Evolutionary conservation across 352 stramenopile genomes (phyloP), one percentile per base, ranked within the genome.

Genomic region (Phytophthora pinifolia): DNA sequence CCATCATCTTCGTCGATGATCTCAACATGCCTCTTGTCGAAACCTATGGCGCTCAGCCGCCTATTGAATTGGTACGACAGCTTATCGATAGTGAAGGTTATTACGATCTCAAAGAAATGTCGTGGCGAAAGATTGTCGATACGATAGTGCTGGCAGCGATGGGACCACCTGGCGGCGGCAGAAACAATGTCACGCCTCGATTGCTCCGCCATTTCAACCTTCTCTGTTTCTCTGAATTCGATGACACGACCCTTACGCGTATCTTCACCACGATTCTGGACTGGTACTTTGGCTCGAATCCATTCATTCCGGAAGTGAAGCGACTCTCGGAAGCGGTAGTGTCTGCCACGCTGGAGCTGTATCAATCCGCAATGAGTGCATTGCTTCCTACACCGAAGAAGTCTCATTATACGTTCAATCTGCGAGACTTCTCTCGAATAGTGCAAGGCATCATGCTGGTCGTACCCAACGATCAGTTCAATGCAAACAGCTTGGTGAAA

Each of bases 21-120:
- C 57, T 98, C n/a, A 98, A 98, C 46, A 98, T 98, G 92, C 92
- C 92, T n/a, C 69, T 97, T 6, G 88, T 98, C 0, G 92, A 98
- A 62, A 96, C 85, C 4, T 98, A 98, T 53, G 92, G 90, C 4
- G 92, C 92, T 2, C 92, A 98, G 63, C 92, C 92, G 15, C 92
- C 92, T 1, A 94, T 98, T 35, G 92, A 98, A 54, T 67, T 98
- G 15, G 69, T 98, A 31, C 78, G 92, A 6, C 92, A 98, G 58
- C 75, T 97, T 13, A 84, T 98, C 32, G 89, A 97, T 53, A 86
- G 62, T 17, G 90, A 79, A 14, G 92, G 92, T 0, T 96, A 95
- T 69, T 98, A 98, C 70, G 93, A 98, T 63, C 60, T 97, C 6
- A 97, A 97, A 56, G 89, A 97, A 56, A 97, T 96, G 83, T 81